Conservation (phyloP, 371 early-diverging fungal species). For the Mortierella sp. region DNA sequence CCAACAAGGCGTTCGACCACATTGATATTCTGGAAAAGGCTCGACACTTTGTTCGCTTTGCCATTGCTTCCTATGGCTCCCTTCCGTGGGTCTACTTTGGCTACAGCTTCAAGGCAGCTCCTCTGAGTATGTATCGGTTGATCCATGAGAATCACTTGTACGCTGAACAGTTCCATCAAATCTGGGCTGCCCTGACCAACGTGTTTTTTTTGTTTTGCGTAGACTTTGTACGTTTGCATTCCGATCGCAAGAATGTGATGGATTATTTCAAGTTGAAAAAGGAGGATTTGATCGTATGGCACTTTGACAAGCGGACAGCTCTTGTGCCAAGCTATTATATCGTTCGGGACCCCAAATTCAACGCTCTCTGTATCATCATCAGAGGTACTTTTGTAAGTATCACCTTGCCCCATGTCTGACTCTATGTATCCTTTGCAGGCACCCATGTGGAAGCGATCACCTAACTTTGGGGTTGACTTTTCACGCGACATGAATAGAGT, state of each 20-base stretch:
- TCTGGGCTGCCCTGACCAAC: not conserved
- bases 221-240: conserved; percentile 78
- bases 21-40: conserved; percentile 60
- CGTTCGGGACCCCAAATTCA: conserved; percentile 72
- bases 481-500: conserved; percentile 59
- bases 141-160: too few relatives aligned
- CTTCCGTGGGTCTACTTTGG: conserved; percentile 54
- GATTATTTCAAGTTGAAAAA: conserved; percentile 75
- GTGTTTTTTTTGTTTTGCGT: not conserved
- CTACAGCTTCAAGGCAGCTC: conserved; percentile 51
- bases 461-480: too few relatives aligned
- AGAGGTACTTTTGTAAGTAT: conserved; percentile 82
- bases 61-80: conserved; percentile 66
- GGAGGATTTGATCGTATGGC: conserved; percentile 81
- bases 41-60: conserved; percentile 65
- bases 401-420: not conserved
- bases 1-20: conserved; percentile 43
- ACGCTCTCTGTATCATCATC: conserved; percentile 81
- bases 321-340: conserved; percentile 87
- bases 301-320: conserved; percentile 75
- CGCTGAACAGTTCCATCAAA: too few relatives aligned
- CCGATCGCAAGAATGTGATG: conserved; percentile 75
- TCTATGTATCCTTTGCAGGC: not conserved
- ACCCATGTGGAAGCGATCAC: too few relatives aligned
- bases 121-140: conserved; percentile 35